phyloP scores from a whole-genome alignment of 495 filamentous ascomycete species.

The Umbilicaria muhlenbergii region DNA sequence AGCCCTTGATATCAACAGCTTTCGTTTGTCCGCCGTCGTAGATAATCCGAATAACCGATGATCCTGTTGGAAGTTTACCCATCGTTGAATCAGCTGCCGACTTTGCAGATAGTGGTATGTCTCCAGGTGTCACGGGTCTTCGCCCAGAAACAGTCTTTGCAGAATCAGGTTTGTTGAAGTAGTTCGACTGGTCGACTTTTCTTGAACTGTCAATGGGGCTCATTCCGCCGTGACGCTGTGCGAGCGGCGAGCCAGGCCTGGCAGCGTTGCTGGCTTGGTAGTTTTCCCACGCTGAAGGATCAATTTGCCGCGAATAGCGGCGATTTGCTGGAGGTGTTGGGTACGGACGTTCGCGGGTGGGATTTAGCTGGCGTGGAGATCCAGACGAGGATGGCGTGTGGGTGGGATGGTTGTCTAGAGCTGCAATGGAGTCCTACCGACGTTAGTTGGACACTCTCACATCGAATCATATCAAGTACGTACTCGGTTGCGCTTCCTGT shows the following conservation, averaged over 20 bases:
- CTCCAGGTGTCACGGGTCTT: constrained; percentile 28
- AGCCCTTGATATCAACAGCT: constrained; percentile 76
- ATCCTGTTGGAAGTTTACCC: constrained; percentile 59
- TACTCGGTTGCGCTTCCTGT: constrained; percentile 63
- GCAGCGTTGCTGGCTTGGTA: constrained; percentile 9
- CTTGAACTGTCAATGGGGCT: constrained; percentile 35
- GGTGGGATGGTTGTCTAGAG: constrained; percentile 37
- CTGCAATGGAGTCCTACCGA: constrained; percentile 52
- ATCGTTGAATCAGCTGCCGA: constrained; percentile 44
- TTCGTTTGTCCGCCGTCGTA: constrained; percentile 81
- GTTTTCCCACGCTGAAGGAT: constrained; percentile 19
- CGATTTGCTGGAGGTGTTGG: constrained; percentile 45
- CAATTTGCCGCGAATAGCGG: constrained; percentile 57
- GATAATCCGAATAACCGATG: constrained; percentile 79
- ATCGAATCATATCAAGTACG: background rate
- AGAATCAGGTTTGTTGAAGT: constrained; percentile 31
- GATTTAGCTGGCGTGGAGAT: constrained; percentile 45
- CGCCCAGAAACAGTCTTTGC: constrained; percentile 30
- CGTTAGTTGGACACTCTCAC: no score
- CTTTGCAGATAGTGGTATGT: constrained; percentile 59
- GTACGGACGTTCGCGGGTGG: constrained; percentile 27
- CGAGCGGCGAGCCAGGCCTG: constrained; percentile 55
- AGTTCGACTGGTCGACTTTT: constrained; percentile 34
- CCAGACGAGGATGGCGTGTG: constrained; percentile 50
- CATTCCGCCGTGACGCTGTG: constrained; percentile 31